Evolutionary conservation across 2,329 filamentous ascomycete genomes (phyloP).

Genomic region (Aspergillus bombycis): DNA sequence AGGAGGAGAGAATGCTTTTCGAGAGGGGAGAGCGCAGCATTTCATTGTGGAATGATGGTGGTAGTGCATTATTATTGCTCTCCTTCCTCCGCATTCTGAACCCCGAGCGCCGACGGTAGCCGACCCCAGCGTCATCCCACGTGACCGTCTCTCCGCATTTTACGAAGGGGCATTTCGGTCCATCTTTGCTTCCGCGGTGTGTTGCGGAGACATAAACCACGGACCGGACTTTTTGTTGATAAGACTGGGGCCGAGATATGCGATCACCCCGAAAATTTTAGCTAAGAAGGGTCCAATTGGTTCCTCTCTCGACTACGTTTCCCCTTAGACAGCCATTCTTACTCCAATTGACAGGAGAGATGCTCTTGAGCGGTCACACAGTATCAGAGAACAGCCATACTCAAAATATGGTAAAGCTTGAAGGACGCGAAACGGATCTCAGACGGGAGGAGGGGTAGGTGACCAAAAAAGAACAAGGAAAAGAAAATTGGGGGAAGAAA

Average conservation of each 20-base stretch:
- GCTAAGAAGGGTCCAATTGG: not conserved
- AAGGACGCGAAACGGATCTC: not conserved
- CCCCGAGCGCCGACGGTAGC: conserved; percentile 27
- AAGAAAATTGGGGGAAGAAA: not conserved
- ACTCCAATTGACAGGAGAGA: not conserved
- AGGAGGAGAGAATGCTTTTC: conserved; percentile 2
- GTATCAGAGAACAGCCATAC: not conserved
- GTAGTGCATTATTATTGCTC: not conserved
- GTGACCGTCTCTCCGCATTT: conserved; percentile 28
- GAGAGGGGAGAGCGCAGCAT: conserved; percentile 7
- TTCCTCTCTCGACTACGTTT: not conserved
- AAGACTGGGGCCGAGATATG: not conserved
- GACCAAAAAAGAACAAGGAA: not conserved
- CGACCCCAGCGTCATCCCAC: conserved; percentile 26
- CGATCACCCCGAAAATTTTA: not conserved
- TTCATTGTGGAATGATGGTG: conserved; percentile 13
- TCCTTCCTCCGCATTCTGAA: conserved; percentile 18
- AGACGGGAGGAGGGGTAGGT: not conserved
- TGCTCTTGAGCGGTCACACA: not conserved
- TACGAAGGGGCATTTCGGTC: not conserved
- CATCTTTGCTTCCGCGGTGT: conserved; percentile 9
- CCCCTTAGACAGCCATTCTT: not conserved
- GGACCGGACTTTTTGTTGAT: not conserved
- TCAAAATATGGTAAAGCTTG: not conserved
- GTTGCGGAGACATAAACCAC: not conserved